A percentile compares a stretch with the other conserved stretches of the same genome.
Evolutionary conservation across 441 rosid genomes (phyloP).

Genomic region (Flueggea neowawraea): DNA sequence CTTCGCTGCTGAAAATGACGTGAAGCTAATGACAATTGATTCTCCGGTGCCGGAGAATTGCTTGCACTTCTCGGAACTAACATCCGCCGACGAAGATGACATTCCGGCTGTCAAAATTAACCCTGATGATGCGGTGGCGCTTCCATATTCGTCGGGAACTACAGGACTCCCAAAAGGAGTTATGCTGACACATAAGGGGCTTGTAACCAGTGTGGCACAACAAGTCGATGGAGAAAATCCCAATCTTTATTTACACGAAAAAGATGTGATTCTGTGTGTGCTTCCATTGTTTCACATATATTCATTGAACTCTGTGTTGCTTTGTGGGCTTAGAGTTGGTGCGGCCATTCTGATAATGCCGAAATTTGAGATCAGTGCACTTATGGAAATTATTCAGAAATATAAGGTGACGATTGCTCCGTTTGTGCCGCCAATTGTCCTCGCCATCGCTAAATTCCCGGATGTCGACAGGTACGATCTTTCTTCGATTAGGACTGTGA

Average conservation of each 20-base stretch:
- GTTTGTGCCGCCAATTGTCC: conserved; percentile 53
- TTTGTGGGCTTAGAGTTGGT: conserved; percentile 52
- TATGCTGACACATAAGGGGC: conserved; percentile 58
- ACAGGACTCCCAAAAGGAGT: conserved; percentile 73
- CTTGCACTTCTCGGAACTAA: conserved; percentile 41
- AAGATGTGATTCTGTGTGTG: conserved; percentile 52
- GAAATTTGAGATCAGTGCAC: conserved; percentile 42
- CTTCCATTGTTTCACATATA: conserved; percentile 61
- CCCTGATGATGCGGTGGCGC: conserved; percentile 55
- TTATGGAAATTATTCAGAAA: conserved; percentile 43
- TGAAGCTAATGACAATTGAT: conserved; percentile 34
- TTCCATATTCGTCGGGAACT: conserved; percentile 67
- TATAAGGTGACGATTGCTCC: conserved; percentile 56
- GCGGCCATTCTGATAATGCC: conserved; percentile 61
- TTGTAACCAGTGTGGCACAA: conserved; percentile 59
- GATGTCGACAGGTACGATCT: conserved; percentile 41
- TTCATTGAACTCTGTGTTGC: conserved; percentile 44
- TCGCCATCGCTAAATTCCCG: conserved; percentile 40
- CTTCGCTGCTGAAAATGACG: conserved; percentile 30
- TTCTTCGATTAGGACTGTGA: conserved; percentile 45
- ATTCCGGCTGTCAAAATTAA: conserved; percentile 37
- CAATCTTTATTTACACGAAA: conserved; percentile 45
- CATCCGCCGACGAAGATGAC: conserved; percentile 30
- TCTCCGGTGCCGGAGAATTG: conserved; percentile 29
- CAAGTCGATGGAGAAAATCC: conserved; percentile 73